Evolutionary conservation across 1,139 yeast species (phyloP), one percentile per base, ranked within the genome.

Genomic region (Saccharomycopsis hybrid): DNA sequence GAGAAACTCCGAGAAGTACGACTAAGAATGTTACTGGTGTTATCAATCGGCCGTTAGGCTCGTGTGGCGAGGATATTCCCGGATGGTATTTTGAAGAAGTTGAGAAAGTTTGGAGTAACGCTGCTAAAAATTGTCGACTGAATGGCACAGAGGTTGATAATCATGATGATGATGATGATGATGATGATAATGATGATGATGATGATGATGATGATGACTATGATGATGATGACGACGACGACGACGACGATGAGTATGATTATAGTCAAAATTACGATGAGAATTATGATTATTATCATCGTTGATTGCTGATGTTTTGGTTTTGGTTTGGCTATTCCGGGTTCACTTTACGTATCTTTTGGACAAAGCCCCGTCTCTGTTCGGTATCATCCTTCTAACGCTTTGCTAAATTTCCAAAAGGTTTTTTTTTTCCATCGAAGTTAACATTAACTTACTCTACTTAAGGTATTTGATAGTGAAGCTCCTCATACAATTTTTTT

Each of bases 1-100:
- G 18, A 18, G 18, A 18, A 18, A 18, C 18, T 18, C 18, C 18
- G 18, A 18, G 18, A 18, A 18, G 18, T 18, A 18, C 18, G 18
- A 18, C 18, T 18, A 18, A 18, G 18, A 18, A 18, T 18, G 18
- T 18, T 18, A 18, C 18, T 18, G 18, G 18, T 18, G 18, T 18
- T 18, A 18, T 18, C 3, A 53, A 56, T 36, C 52, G 61, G 44
- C 54, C 54, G 13, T 46, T 48, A 45, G 63, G 63, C 11, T 32
- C 48, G 33, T 46, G 50, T 41, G 63, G 62, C 9, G 59, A 59
- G 38, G 60, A 58, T 49, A 60, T 61, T 33, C 56, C 49, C 44
- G 65, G 65, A 28, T 61, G 54, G 54, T 44, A 36, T 32, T 43
- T 39, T 36, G 50, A 52, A 36, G 46, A 25, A 25, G 24, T 24